Base-by-base conservation (phyloP, 2,329 filamentous ascomycete species). In the Aspergillaceae sp. region DNA sequence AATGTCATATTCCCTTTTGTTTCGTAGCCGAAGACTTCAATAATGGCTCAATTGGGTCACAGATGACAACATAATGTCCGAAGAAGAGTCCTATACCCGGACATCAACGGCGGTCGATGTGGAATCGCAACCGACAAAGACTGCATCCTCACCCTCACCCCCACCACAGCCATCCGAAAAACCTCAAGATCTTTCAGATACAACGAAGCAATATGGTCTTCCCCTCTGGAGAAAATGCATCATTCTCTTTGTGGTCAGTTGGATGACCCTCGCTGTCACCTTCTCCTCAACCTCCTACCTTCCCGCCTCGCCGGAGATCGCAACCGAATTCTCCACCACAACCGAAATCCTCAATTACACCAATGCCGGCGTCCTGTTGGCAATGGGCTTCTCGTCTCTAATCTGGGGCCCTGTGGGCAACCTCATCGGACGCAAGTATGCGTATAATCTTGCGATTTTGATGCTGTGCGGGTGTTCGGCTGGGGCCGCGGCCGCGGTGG, bases 271-370 rank as follows among this genome's bases (percentile, higher is more conserved):
- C 4, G 58, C 64, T 1, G 59, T 66, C 5, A 68, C 68, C 35
- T 72, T 69, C 50, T 68, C 65, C n/a, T 67, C 62, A 49, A 71
- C 70, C 7, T 67, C 68, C 3, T 51, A 72, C 11, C 55, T 72
- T 8, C 62, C 66, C 19, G 69, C 68, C 1, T 60, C 59, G 4
- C 60, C 60, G 8, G 67, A 72, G 51, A 71, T 72, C 46, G 62
- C 66, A 3, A 42, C 44, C 5, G 65, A 70, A 6, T 65, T 70
- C 46, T 42, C 52, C 7, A 70, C 66, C 0, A 64, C 63, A 1
- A 43, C 56, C 3, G 64, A 66, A 33, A 59, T 57, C 4, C 55
- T 69, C 11, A 63, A 66, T 50, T 53, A 63, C 8, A 66, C 62
- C 11, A 69, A 68, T 48, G 60, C 65, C 3, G 63, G 64, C 29